Evolutionary conservation across 2,329 filamentous ascomycete species (phyloP).

Genomic region (Alternaria dauci): DNA sequence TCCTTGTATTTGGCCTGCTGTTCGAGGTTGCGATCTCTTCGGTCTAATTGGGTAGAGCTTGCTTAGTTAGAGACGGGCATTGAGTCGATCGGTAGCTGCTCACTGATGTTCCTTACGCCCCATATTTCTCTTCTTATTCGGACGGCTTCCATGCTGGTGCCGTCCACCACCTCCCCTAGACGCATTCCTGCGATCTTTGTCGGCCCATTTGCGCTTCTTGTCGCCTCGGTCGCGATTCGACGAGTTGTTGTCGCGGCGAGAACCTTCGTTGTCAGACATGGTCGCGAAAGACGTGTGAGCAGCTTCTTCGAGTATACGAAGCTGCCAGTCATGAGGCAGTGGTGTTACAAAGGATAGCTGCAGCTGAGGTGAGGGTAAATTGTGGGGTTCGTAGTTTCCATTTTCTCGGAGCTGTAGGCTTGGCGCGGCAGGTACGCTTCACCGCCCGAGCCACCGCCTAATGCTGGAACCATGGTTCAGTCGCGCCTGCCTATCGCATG

Average conservation of each 20-base stretch:
- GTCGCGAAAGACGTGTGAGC: conserved; percentile 27
- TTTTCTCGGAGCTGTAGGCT: conserved; percentile 32
- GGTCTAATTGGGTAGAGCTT: conserved; percentile 58
- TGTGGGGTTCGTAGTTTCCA: conserved; percentile 26
- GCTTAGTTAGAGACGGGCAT: conserved; percentile 52
- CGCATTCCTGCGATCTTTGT: conserved; percentile 34
- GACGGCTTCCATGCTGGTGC: conserved; percentile 50
- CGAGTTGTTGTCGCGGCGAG: conserved; percentile 33
- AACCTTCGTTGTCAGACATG: conserved; percentile 35
- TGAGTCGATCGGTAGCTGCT: conserved; percentile 32
- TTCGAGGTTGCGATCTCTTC: conserved; percentile 55
- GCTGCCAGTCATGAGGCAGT: conserved; percentile 34
- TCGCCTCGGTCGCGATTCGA: conserved; percentile 38
- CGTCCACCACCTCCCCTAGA: conserved; percentile 44
- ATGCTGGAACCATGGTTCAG: not conserved
- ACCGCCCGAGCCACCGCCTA: conserved; percentile 31
- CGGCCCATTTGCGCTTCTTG: conserved; percentile 45
- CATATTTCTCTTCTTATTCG: conserved; percentile 71
- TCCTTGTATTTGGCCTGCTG: conserved; percentile 52
- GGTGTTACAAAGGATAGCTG: conserved; percentile 6
- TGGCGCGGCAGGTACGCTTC: conserved; percentile 34
- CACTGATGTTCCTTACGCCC: conserved; percentile 72
- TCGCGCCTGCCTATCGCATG: conserved; percentile 8
- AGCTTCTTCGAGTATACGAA: conserved; percentile 33
- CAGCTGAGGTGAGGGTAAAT: conserved; percentile 13